Evolutionary conservation across 805 yeast species (phyloP).

Genomic region (Zygoascus flipseniorum): DNA sequence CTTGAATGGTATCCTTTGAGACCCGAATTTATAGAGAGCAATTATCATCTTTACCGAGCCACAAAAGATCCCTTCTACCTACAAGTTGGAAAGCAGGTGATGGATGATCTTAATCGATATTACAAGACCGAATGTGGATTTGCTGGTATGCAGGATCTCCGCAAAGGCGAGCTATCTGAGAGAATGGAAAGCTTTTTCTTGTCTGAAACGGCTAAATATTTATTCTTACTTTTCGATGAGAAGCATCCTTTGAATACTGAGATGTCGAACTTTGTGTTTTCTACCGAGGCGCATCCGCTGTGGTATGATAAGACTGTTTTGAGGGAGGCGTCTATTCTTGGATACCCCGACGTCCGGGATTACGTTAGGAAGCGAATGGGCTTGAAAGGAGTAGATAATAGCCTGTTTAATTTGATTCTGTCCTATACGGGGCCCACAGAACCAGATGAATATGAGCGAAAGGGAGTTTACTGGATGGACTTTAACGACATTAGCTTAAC

Average conservation of each 20-base stretch:
- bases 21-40: conserved; percentile 88
- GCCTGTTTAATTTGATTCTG: neutral
- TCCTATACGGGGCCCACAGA: neutral
- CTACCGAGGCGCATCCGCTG: conserved; percentile 89
- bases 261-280: conserved; percentile 42
- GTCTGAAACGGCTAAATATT: conserved; percentile 79
- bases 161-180: conserved; percentile 55
- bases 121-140: conserved; percentile 70
- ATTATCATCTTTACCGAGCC: conserved; percentile 73
- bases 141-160: conserved; percentile 62
- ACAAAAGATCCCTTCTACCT: conserved; percentile 80
- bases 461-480: neutral
- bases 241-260: conserved; percentile 42
- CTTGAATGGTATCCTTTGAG: conserved; percentile 89
- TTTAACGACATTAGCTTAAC: neutral
- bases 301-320: conserved; percentile 47
- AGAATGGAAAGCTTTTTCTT: conserved; percentile 89
- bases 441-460: neutral
- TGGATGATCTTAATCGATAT: conserved; percentile 44
- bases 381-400: neutral
- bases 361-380: neutral
- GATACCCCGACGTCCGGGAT: conserved; percentile 5
- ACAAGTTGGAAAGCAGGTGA: conserved; percentile 59
- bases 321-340: conserved; percentile 15
- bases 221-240: conserved; percentile 70